Evolutionary conservation across 2,329 filamentous ascomycete species (phyloP), one percentile per base, ranked within the genome.

Genomic region (Diaporthe vexans): DNA sequence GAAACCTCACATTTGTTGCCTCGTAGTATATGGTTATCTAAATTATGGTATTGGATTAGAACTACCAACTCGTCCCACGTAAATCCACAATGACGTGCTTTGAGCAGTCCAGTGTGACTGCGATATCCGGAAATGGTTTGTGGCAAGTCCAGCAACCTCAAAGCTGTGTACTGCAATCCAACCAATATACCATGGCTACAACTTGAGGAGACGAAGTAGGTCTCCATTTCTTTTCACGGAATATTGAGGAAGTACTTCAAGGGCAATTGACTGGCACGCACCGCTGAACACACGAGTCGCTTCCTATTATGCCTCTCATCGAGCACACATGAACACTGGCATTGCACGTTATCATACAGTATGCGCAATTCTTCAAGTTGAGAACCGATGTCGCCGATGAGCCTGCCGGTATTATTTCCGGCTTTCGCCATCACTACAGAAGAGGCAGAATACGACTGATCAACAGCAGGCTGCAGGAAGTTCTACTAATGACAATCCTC

Each of bases 71-170:
- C 52, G 19, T 48, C 24, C 21, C 26, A 71, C 56, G 24, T 11
- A 35, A 71, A 52, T 29, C 73, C 51, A 51, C 73, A 74, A 72
- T 67, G 40, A 52, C 52, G 73, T 74, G 52, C 58, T 74, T 6
- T 26, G 51, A 63, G 67, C 57, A 37, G 26, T 40, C 13, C 17
- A 48, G 43, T 26, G 26, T 26, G 43, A 21, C 17, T 71, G 54
- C 40, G 52, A 51, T 51, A 48, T n/a, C 26, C 68, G 68, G 68
- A 51, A 24, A 8, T 33, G 26, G 29, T n/a, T 21, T 51, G 26
- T 24, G 43, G 43, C 4, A 29, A 29, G 29, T 29, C 29, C 29
- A 3, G 29, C 59, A 51, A 15, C 10, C 17, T 9, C 19, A 15
- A 24, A 29, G 29, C 29, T 29, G 4, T 40, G 19, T 21, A 33